Evolutionary conservation across 2,329 filamentous ascomycete genomes (phyloP), one percentile per base, ranked within the genome.

Genomic region (Cladosporium sp.): DNA sequence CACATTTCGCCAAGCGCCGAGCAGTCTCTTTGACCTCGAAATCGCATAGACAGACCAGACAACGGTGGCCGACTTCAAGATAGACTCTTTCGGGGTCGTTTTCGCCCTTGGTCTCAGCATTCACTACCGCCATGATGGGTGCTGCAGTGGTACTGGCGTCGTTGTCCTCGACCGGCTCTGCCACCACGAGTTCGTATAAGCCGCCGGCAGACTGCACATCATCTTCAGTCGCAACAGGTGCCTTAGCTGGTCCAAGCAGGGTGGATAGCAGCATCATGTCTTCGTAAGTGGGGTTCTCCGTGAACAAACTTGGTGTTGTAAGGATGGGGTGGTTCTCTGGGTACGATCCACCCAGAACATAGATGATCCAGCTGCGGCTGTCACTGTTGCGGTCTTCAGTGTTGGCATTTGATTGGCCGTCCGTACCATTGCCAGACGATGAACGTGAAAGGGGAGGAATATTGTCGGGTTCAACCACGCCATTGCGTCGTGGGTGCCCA

Each of bases 201-300:
- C 85, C 85, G 19, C 83, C 82, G 15, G 86, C 83, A 44, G 80
- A 78, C 52, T 81, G 80, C 24, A 89, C 78, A 64, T 88, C 86
- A 56, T 84, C 82, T 60, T 84, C 80, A 57, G 79, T 83, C 17
- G 85, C 85, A 51, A 89, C 86, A 3, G 85, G 85, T 2, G 85
- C 85, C 66, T 88, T 88, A 3, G 82, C 85, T 48, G 86, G 85
- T 1, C 85, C 86, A 15, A 89, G 74, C 10, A 88, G 77, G 12
- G 84, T 84, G 12, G 84, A 87, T 3, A 89, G 77, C 44, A 88
- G 74, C 68, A 88, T 81, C 85, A 89, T 88, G 64, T 89, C 85
- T 71, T 89, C 85, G 66, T 89, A 88, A 1, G 85, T 87, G 1
- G 85, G 85, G 52, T 85, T 84, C 71, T 88, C 85, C 17, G 85